phyloP scores from a whole-genome alignment of 2,329 filamentous ascomycete species.

The Colletotrichum euphorbiae region DNA sequence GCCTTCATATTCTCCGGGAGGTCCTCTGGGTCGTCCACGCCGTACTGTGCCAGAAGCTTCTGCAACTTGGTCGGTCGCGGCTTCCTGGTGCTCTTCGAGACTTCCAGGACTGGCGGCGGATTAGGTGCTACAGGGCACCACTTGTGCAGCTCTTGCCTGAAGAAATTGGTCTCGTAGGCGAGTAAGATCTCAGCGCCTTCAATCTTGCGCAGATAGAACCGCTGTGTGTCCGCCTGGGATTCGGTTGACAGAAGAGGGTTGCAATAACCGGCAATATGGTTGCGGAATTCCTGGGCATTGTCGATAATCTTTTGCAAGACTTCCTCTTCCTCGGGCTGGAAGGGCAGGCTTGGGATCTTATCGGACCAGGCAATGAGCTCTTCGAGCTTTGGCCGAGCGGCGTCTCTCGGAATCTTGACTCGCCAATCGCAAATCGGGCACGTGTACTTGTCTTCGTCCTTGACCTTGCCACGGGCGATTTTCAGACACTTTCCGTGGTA shows the following conservation, averaged over 20 bases:
- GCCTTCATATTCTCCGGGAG: constrained; percentile 85
- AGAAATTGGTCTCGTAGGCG: constrained; percentile 95
- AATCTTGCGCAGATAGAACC: constrained; percentile 96
- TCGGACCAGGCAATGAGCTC: constrained; percentile 87
- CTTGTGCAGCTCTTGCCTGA: constrained; percentile 94
- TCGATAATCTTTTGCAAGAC: constrained; percentile 87
- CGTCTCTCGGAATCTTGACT: constrained; percentile 95
- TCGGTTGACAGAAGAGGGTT: constrained; percentile 84
- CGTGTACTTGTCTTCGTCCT: constrained; percentile 98
- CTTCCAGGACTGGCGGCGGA: constrained; percentile 85
- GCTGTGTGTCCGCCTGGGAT: constrained; percentile 87
- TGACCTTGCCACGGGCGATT: constrained; percentile 96
- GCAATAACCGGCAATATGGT: constrained; percentile 83
- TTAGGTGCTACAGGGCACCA: constrained; percentile 91
- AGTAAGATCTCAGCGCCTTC: constrained; percentile 96
- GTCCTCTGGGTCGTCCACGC: constrained; percentile 90
- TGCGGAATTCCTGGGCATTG: constrained; percentile 84
- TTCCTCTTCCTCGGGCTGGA: constrained; percentile 95
- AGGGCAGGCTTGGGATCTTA: constrained; percentile 83
- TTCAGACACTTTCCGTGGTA: constrained; percentile 99
- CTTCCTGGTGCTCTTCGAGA: constrained; percentile 92
- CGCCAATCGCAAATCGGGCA: constrained; percentile 98
- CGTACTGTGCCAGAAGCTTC: constrained; percentile 90
- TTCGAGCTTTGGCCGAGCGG: constrained; percentile 93
- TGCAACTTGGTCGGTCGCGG: constrained; percentile 96